Base-by-base conservation (phyloP, 164 flowering plant genomes). In the Liquidambar formosana region DNA sequence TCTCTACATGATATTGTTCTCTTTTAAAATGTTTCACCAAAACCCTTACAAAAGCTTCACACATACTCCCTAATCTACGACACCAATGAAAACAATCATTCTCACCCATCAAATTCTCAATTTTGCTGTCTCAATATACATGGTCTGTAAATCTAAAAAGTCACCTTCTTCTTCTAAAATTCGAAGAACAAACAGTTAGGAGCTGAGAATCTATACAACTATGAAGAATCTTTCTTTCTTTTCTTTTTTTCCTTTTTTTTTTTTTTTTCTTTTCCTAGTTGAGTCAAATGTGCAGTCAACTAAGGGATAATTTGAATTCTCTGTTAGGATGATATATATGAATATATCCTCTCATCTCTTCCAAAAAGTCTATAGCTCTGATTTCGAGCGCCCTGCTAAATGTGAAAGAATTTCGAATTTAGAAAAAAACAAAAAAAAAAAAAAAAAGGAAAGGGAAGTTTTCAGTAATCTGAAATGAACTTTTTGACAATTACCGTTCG, bases 161-260 rank as follows among this genome's bases (percentile, higher is more conserved):
- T 59, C 53, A 10, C 28, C 64, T 59, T 72, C 61, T 71, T 72
- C 66, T 47, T 48, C 75, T 66, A 65, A 51, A 66, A 21, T 18
- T 23, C 63, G 65, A 72, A 66, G 60, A 66, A 66, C 63, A 26
- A 80, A 76, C 63, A 64, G 86, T 83, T 78, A 79, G 84, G 84
- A 81, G 78, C 81, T 79, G 68, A 69, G 68, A 72, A 80, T 82
- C 84, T 87, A 83, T 86, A 87, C 90, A 86, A 58, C 84, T 77
- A 71, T 44, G 48, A 70, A 71, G 59, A 65, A 33, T 69, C 16
- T 59, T 64, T 52, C 28, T 65, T 19, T 47, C 22, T 57, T 68
- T 61, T 61, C 18, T 13, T 44, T 57, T 51, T 49, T 22, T 52
- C n/a, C n/a, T n/a, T 65, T 19, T 47, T 18, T 57, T 68, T 61